A percentile compares a stretch with the other conserved stretches of the same genome.
Evolutionary conservation across 768 basidiomycete species (phyloP).

Genomic region (Psilocybe sp.): DNA sequence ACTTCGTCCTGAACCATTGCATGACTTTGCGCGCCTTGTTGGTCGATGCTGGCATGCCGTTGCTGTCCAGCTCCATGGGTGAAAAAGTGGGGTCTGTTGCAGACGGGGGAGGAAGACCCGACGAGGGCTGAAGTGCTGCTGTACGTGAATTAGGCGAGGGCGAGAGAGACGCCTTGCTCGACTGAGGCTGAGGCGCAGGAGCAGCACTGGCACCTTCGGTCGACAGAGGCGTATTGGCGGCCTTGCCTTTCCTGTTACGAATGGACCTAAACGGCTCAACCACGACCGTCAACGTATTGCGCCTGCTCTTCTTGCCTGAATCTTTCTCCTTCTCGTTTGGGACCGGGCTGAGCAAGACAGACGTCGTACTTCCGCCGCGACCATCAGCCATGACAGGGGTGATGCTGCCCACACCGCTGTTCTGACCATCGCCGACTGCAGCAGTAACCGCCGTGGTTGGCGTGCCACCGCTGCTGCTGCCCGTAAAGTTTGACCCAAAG

Average conservation of each 20-base stretch:
- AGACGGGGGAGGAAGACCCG: slow-evolving; percentile 1
- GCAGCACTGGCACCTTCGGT: slow-evolving; percentile 14
- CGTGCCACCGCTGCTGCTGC: not conserved
- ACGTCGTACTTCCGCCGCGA: slow-evolving; percentile 16
- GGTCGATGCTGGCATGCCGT: slow-evolving; percentile 64
- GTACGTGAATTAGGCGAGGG: slow-evolving; percentile 13
- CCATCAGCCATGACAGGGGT: slow-evolving; percentile 19
- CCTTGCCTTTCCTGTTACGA: slow-evolving; percentile 39
- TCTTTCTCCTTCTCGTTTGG: slow-evolving; percentile 26
- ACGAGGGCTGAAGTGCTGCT: slow-evolving; percentile 10
- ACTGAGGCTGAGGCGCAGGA: slow-evolving; percentile 4
- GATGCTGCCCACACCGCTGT: slow-evolving; percentile 8
- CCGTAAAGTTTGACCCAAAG: slow-evolving; percentile 45
- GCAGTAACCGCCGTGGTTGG: slow-evolving; percentile 31
- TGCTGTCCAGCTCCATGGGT: slow-evolving; percentile 24
- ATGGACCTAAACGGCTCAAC: slow-evolving; percentile 71
- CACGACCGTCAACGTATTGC: slow-evolving; percentile 88
- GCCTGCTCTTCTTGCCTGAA: slow-evolving; percentile 53
- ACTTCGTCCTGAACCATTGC: slow-evolving; percentile 93
- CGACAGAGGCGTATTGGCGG: slow-evolving; percentile 27
- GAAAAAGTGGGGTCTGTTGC: slow-evolving; percentile 17
- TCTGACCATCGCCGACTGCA: slow-evolving; percentile 15
- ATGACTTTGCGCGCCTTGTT: slow-evolving; percentile 93
- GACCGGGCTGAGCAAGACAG: slow-evolving; percentile 25
- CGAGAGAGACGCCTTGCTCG: slow-evolving; percentile 8